Evolutionary conservation across 805 yeast genomes (phyloP).

Genomic region (Middelhovenomyces tepae): DNA sequence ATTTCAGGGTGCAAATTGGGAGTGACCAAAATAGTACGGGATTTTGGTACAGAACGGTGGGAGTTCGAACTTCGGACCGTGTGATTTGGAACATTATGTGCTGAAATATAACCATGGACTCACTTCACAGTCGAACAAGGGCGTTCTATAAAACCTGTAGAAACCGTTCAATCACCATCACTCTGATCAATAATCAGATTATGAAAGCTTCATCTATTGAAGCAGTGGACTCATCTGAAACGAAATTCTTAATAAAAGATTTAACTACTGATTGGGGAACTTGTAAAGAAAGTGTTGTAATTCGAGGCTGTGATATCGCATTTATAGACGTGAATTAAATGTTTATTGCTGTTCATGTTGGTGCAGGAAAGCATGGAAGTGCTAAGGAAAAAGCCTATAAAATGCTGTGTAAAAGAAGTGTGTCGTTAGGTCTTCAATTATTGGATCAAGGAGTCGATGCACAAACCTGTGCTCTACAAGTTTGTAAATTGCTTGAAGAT

Average conservation of each 20-base stretch:
- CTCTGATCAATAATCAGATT: no score
- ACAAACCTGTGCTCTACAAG: constrained; percentile 17
- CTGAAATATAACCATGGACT: no score
- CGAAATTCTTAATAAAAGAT: constrained; percentile 13
- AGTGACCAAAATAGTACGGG: no score
- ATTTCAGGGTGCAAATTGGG: no score
- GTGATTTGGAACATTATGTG: no score
- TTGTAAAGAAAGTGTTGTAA: constrained; percentile 7
- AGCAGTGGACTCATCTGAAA: constrained; percentile 17
- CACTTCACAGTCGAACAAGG: no score
- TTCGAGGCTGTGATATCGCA: constrained; percentile 16
- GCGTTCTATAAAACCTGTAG: no score
- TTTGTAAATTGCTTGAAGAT: constrained; percentile 28
- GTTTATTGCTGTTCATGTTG: constrained; percentile 24
- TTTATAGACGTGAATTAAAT: constrained; percentile 8
- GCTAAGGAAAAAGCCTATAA: constrained; percentile 9
- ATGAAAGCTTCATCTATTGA: constrained; percentile 11
- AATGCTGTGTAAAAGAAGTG: constrained; percentile 14
- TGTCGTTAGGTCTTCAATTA: constrained; percentile 15
- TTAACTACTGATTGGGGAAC: constrained; percentile 17
- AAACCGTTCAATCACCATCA: no score
- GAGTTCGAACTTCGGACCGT: no score
- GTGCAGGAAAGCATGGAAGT: constrained; percentile 26
- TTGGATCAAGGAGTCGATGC: constrained; percentile 14
- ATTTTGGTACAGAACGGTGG: no score